Base-by-base conservation (phyloP, 257 asterid species). In the Solanum dulcamara region DNA sequence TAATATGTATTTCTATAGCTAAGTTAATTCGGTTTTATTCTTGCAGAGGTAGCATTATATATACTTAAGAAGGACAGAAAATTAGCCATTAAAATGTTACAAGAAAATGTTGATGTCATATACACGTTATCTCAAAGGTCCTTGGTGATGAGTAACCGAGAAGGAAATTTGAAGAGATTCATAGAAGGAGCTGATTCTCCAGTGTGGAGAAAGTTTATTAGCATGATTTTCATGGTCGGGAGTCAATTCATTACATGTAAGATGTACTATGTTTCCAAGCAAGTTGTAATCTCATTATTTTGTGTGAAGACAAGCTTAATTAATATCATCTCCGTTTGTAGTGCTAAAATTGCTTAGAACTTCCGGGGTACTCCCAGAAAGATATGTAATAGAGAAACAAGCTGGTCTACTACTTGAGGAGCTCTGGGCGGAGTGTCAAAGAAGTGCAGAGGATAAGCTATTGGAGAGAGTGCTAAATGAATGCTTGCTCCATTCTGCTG, bases 401-500 rank as follows among this genome's bases (percentile, higher is more conserved):
- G 81, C 44, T 28, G 30, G 74, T 3, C 15, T 22, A 20, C 46
- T 88, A 22, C 44, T 48, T 1, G 38, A 46, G 75, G 10, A 17
- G 82, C 24, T 86, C 20, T 80, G 85, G 87, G 22, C 9, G 7
- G 70, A 67, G 81, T 67, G 81, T 22, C 68, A 13, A 12, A 35
- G 2, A 33, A 14, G 17, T 59, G 46, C 30, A 6, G 28, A 18
- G 11, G 28, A 4, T 6, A 4, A 44, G 33, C 33, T 70, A 55
- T 7, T 6, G 9, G 50, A 72, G 20, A 64, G 67, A 67, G 22
- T 81, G 10, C 5, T 11, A 15, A 9, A 55, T 9, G 14, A 33
- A 26, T 17, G 18, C 14, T 51, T 86, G 44, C 74, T 86, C 38
- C 84, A 75, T 37, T 70, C 37, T 17, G 89, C 89, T 7, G 86